Conservation (phyloP, 257 asterid genomes). For the Verbena officinalis region DNA sequence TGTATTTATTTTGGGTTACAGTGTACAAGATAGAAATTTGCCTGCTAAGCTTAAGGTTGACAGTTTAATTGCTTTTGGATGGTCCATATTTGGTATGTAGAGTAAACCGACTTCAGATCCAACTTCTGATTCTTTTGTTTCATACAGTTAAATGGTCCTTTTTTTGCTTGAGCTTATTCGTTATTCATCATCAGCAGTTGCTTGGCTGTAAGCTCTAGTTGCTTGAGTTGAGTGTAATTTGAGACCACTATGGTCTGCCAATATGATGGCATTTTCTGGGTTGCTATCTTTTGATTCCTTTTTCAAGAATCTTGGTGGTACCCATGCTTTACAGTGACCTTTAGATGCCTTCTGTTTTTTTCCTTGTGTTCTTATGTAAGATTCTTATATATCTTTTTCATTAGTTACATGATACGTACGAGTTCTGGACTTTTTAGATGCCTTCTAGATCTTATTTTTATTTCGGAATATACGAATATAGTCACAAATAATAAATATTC, state of each 20-base stretch:
- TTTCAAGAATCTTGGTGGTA: slow-evolving; percentile 15
- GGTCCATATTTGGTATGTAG: no score
- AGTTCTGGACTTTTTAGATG: slow-evolving; percentile 2
- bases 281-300: background rate
- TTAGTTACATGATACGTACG: background rate
- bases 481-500: background rate
- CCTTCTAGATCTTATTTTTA: slow-evolving; percentile 15
- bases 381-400: background rate
- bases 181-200: background rate
- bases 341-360: slow-evolving; percentile 3
- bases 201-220: background rate
- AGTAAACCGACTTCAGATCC: no score
- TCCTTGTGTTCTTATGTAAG: background rate
- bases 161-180: background rate
- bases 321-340: slow-evolving; percentile 14
- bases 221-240: background rate
- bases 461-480: background rate
- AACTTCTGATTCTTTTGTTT: no score
- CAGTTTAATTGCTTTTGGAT: no score
- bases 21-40: background rate
- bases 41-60: no score
- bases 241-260: background rate
- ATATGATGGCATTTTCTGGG: background rate
- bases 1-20: slow-evolving; percentile 7
- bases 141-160: no score